Conservation (phyloP, 192 early-diverging fungal species). For the Coemansia sp. region DNA sequence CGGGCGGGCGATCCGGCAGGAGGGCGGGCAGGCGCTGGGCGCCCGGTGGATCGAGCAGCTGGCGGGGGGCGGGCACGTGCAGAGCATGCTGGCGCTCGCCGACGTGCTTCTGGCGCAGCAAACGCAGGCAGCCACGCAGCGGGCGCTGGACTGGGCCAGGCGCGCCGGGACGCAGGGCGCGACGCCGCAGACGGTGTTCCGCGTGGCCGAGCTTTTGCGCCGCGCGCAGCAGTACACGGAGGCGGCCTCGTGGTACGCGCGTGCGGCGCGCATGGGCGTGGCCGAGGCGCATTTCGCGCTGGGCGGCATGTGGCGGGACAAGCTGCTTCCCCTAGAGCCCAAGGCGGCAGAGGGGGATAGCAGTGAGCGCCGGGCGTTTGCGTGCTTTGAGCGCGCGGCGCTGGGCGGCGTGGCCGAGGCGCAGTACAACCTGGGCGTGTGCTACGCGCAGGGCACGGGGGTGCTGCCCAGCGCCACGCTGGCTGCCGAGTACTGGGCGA, state of each 20-base stretch:
- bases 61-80: constrained; percentile 11
- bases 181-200: constrained; percentile 14
- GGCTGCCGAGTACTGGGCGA: constrained; percentile 31
- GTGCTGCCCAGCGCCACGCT: constrained; percentile 18
- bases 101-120: constrained; percentile 12
- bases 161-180: constrained; percentile 12
- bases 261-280: constrained; percentile 10
- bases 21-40: neutral
- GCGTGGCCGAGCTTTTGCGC: constrained; percentile 25
- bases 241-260: constrained; percentile 26
- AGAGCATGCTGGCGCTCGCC: constrained; percentile 16
- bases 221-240: constrained; percentile 8
- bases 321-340: too few relatives aligned
- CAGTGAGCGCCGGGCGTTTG: constrained; percentile 15
- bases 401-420: constrained; percentile 20
- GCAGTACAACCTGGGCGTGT: constrained; percentile 36
- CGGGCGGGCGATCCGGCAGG: neutral
- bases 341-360: constrained; percentile 16
- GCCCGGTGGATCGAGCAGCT: neutral
- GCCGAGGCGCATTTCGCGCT: constrained; percentile 24
- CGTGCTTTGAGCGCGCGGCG: constrained; percentile 32
- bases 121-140: neutral
- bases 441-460: constrained; percentile 25
- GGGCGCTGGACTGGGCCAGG: too few relatives aligned
- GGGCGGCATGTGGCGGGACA: constrained; percentile 18